Percentiles rank a stretch among this genome's conserved stretches.
phyloP scores from a whole-genome alignment of 169 alveolate species.

The Nephromyces sp. region DNA sequence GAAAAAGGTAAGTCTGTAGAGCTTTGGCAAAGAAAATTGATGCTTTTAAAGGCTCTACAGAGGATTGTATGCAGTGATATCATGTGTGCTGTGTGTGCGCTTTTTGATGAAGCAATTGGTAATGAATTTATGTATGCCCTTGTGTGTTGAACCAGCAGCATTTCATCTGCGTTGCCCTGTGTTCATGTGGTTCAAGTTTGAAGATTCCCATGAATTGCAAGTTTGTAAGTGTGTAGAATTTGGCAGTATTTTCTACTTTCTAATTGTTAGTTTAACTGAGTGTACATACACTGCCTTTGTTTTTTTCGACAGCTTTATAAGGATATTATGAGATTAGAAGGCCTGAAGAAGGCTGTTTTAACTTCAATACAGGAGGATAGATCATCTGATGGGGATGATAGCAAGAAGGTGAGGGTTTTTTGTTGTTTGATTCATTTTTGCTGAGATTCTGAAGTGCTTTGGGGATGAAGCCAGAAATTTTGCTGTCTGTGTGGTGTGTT shows the following conservation, averaged over 20 bases:
- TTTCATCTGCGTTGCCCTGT: too few relatives aligned
- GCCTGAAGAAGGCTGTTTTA: constrained; percentile 61
- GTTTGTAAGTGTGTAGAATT: background rate
- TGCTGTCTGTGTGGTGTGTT: constrained; percentile 17
- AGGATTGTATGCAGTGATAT: too few relatives aligned
- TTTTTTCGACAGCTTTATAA: constrained; percentile 45
- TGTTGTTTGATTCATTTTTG: background rate
- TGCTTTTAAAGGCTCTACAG: too few relatives aligned
- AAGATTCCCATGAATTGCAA: background rate
- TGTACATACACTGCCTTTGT: too few relatives aligned
- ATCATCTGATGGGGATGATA: constrained; percentile 32
- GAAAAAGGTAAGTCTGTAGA: constrained; percentile 39
- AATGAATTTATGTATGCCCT: too few relatives aligned
- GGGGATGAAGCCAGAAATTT: constrained; percentile 26
- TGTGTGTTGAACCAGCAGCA: too few relatives aligned
- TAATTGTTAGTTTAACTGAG: too few relatives aligned
- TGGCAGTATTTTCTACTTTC: background rate
- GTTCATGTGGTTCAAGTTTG: background rate
- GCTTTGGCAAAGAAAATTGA: too few relatives aligned
- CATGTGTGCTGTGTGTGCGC: too few relatives aligned
- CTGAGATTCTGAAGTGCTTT: constrained; percentile 15
- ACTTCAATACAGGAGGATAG: constrained; percentile 67
- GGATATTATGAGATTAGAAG: constrained; percentile 62
- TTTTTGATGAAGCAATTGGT: too few relatives aligned
- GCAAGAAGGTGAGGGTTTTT: background rate